Evolutionary conservation across 805 yeast species (phyloP), one percentile per base, ranked within the genome.

Genomic region (Candida ortonii): DNA sequence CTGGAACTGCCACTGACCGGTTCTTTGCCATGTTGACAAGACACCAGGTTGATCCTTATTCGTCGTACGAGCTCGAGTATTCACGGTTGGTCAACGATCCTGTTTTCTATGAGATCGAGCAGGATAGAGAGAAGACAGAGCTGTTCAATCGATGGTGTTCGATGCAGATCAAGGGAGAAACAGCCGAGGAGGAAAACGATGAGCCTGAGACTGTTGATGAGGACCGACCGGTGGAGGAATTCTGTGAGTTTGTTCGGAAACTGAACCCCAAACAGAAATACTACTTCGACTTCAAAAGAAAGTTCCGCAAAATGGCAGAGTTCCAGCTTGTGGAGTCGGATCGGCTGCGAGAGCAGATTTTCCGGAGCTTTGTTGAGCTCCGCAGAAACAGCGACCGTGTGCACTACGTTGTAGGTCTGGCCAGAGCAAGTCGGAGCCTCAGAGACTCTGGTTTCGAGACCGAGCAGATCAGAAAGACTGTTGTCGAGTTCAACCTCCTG

Each of bases 251-350:
- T 34, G 34, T 25, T 16, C 26, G 10, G 30, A 16, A 37, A 14
- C 38, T 25, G 31, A 36, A 35, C 19, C 38, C 28, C 17, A 36
- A 14, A 4, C 45, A 42, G 6, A 49, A 44, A 20, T 52, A 44
- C 37, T 58, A 47, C 39, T 48, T 54, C 9, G 63, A 58, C 16
- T 51, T 57, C 37, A 54, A 51, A 34, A 33, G 59, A 7, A 43
- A 44, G 25, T 42, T 31, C 32, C 40, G 44, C 17, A 29, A 22
- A 7, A 25, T 33, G 21, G 32, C 42, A 4, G 37, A 36, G n/a
- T 39, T 50, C 32, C 25, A 34, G 36, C 31, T 26, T 5, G n/a
- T 41, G n/a, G 29, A 24, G 8, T 28, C 39, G 5, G 54, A 52
- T 16, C 34, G 36, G 25, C 28, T 25, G 20, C 39, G 43, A n/a